A percentile compares a stretch with the other conserved stretches of the same genome.
These are phyloP conservation scores for Tetraselmis striata DNA, from an alignment of 139 green algal species.

Conservation along the genomic window DNA sequence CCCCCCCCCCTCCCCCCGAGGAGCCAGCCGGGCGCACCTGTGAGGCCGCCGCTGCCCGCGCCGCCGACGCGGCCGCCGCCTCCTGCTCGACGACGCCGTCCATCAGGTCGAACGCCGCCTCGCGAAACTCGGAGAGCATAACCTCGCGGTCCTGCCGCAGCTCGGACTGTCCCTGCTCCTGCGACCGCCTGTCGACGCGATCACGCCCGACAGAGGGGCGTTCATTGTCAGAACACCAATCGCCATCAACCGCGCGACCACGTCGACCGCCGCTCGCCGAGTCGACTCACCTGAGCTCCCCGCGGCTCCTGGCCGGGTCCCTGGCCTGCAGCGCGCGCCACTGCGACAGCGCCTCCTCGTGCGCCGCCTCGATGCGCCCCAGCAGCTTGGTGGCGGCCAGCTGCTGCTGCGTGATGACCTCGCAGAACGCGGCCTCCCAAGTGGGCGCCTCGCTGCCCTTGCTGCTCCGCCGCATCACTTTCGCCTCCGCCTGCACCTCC, in stretches of 20 bases:
- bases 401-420: slow-evolving; percentile 58
- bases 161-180: slow-evolving; percentile 11
- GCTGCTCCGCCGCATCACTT: slow-evolving; percentile 17
- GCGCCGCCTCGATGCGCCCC: slow-evolving; percentile 24
- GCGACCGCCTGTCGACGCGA: not conserved
- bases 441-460: slow-evolving; percentile 14
- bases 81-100: too few relatives aligned
- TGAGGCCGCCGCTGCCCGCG: too few relatives aligned
- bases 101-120: slow-evolving; percentile 1
- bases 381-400: slow-evolving; percentile 47
- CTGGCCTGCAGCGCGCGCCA: slow-evolving; percentile 11
- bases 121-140: slow-evolving; percentile 36
- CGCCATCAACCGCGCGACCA: too few relatives aligned
- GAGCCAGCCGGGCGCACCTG: too few relatives aligned
- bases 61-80: too few relatives aligned
- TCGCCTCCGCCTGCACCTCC: slow-evolving; percentile 52
- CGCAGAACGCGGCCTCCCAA: slow-evolving; percentile 50
- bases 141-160: slow-evolving; percentile 15
- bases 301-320: slow-evolving; percentile 13
- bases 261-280: not conserved
- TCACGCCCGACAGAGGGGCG: too few relatives aligned
- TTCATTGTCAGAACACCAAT: too few relatives aligned
- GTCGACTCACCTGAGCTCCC: slow-evolving; percentile 4
- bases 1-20: too few relatives aligned
- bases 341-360: slow-evolving; percentile 1